Evolutionary conservation across 805 yeast species (phyloP).

Genomic region (Candida chauliodis): DNA sequence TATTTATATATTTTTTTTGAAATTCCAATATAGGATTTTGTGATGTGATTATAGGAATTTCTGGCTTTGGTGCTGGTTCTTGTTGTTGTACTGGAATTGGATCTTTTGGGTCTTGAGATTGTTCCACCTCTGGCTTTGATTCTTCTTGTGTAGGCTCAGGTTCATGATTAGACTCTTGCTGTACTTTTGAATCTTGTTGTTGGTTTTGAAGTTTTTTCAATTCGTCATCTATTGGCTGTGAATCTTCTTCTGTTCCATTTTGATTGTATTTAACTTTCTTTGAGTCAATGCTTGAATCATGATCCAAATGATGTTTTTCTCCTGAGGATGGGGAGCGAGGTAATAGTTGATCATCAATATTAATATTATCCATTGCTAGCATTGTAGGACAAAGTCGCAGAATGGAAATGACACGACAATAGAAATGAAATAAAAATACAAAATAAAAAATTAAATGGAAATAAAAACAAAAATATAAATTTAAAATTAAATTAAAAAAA

Average conservation of each 20-base stretch:
- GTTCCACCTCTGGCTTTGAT: constrained; percentile 7
- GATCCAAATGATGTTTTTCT: constrained; percentile 1
- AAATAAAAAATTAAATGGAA: not conserved
- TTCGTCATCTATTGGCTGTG: constrained; percentile 7
- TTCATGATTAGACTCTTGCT: too few species aligned
- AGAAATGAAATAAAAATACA: not conserved
- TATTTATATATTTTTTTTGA: constrained; percentile 75
- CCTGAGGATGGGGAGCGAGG: not conserved
- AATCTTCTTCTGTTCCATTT: constrained; percentile 13
- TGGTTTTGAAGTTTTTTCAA: constrained; percentile 1
- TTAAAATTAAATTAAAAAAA: not conserved
- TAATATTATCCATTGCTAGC: constrained; percentile 1
- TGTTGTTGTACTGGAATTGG: not conserved
- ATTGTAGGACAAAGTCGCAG: not conserved
- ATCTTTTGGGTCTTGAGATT: constrained; percentile 3
- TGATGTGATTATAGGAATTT: constrained; percentile 26
- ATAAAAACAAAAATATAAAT: not conserved
- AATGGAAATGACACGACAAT: constrained; percentile 2
- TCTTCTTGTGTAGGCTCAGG: not conserved
- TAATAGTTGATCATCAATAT: constrained; percentile 3
- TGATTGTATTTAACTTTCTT: not conserved
- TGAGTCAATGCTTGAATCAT: too few species aligned
- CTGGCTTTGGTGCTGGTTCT: constrained; percentile 70
- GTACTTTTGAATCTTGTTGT: not conserved
- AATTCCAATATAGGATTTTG: constrained; percentile 77